phyloP scores from a whole-genome alignment of 495 filamentous ascomycete genomes.

The Cercophora newfieldiana region DNA sequence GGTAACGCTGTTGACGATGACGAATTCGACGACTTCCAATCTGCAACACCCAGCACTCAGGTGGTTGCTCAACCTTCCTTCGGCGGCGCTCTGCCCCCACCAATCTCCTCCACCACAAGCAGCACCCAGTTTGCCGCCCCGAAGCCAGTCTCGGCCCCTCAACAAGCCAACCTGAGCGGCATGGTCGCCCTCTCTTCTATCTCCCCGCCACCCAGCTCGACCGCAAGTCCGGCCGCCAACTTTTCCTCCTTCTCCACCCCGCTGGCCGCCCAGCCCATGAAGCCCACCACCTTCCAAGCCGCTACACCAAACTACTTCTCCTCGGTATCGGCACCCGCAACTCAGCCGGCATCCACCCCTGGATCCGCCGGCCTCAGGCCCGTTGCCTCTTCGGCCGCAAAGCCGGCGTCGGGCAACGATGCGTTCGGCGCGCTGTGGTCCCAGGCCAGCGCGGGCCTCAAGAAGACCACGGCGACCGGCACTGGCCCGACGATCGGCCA shows the following conservation, averaged over 20 bases:
- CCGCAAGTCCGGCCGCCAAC: slow-evolving; percentile 53
- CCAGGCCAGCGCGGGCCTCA: slow-evolving; percentile 71
- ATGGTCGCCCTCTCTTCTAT: slow-evolving; percentile 78
- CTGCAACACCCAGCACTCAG: slow-evolving; percentile 65
- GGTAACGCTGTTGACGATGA: slow-evolving; percentile 67
- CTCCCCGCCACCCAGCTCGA: slow-evolving; percentile 66
- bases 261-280: slow-evolving; percentile 30
- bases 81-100: slow-evolving; percentile 51
- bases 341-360: slow-evolving; percentile 28
- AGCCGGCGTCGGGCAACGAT: slow-evolving; percentile 63
- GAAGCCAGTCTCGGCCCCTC: slow-evolving; percentile 75
- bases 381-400: slow-evolving; percentile 43
- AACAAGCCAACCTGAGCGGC: slow-evolving; percentile 75
- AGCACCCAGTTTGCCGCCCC: slow-evolving; percentile 75
- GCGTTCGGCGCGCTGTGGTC: slow-evolving; percentile 88
- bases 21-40: slow-evolving; percentile 98
- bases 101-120: slow-evolving; percentile 65
- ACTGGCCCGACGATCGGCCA: slow-evolving; percentile 77
- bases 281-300: slow-evolving; percentile 54
- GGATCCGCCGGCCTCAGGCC: slow-evolving; percentile 28
- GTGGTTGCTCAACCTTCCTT: slow-evolving; percentile 44
- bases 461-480: slow-evolving; percentile 65
- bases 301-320: slow-evolving; percentile 94
- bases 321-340: slow-evolving; percentile 57
- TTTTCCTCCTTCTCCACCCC: slow-evolving; percentile 57